These are phyloP conservation scores for Debaryomyces udenii DNA, from an alignment of 1,139 yeast species.

Conservation along the genomic window DNA sequence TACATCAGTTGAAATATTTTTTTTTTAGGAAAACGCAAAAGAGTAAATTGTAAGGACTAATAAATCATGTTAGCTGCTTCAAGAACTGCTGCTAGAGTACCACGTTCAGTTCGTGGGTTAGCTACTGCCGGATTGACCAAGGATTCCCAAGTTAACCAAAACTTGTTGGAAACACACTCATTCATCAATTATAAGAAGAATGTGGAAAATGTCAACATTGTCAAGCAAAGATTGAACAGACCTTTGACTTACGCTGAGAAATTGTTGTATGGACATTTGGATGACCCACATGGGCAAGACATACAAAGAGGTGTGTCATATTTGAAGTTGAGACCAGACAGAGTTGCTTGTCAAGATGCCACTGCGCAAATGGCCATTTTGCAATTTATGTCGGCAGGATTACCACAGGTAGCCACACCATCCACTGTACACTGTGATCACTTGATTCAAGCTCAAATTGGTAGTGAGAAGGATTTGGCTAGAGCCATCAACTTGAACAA, in stretches of 20 bases:
- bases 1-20: neutral
- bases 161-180: slow-evolving; percentile 84
- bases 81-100: slow-evolving; percentile 32
- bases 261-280: slow-evolving; percentile 93
- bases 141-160: slow-evolving; percentile 92
- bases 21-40: slow-evolving; percentile 2
- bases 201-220: slow-evolving; percentile 83
- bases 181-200: slow-evolving; percentile 79
- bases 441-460: slow-evolving; percentile 96
- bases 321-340: slow-evolving; percentile 96
- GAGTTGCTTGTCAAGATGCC: slow-evolving; percentile 99
- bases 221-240: slow-evolving; percentile 82
- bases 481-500: slow-evolving; percentile 92
- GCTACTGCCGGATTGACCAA: slow-evolving; percentile 78
- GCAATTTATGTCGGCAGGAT: slow-evolving; percentile 97
- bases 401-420: slow-evolving; percentile 94
- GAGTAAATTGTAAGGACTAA: slow-evolving; percentile 5
- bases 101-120: slow-evolving; percentile 61
- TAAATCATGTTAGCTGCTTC: slow-evolving; percentile 43
- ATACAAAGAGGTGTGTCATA: slow-evolving; percentile 96
- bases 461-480: slow-evolving; percentile 89
- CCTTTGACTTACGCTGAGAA: slow-evolving; percentile 98
- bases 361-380: slow-evolving; percentile 99
- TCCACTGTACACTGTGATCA: slow-evolving; percentile 99
- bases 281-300: slow-evolving; percentile 92